Base-by-base conservation (phyloP, 2,329 filamentous ascomycete species). In the Chaetomium strumarium region DNA sequence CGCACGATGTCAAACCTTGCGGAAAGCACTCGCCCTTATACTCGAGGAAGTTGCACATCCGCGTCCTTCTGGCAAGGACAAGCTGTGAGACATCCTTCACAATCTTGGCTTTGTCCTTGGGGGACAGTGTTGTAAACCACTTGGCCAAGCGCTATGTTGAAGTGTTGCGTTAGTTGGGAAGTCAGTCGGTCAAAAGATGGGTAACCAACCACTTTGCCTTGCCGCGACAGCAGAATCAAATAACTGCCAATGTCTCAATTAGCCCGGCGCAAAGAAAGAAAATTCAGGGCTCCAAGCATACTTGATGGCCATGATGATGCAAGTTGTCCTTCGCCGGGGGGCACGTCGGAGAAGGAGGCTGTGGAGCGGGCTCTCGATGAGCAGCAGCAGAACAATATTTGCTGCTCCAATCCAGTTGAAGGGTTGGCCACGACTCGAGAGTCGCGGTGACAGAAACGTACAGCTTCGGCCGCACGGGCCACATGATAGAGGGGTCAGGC, bases 11-110 rank as follows among this genome's bases (percentile, higher is more conserved):
- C 38, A 37, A 16, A 12, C 10, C 2, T 29, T 20, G 20, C 45
- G 24, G 38, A 30, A 24, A 29, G 14, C 3, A 47, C 68, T 45
- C 62, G 95, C 92, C 92, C 84, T 99, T 99, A 74, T 99, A 99
- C 70, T 99, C 93, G 56, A 99, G 82, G 73, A 99, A 99, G 75
- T 99, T 99, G 82, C 93, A 99, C 93, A 99, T 99, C 70, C 93
- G 90, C 55, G 93, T 97, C 67, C 93, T 84, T 63, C 93, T 84
- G 58, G 93, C 93, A 62, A 99, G 85, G 63, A 99, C 93, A 46
- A 97, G 87, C 74, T 97, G 93, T 56, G 93, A 90, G 66, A 99
- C 93, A 78, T 99, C 93, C 74, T 99, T 99, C 80, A 99, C 92
- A 69, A 99, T 97, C 80, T 99, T 99, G 73, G 92, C 93, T 77